Conservation (phyloP, 768 basidiomycete species). For the Lepiota brunneoincarnata region DNA sequence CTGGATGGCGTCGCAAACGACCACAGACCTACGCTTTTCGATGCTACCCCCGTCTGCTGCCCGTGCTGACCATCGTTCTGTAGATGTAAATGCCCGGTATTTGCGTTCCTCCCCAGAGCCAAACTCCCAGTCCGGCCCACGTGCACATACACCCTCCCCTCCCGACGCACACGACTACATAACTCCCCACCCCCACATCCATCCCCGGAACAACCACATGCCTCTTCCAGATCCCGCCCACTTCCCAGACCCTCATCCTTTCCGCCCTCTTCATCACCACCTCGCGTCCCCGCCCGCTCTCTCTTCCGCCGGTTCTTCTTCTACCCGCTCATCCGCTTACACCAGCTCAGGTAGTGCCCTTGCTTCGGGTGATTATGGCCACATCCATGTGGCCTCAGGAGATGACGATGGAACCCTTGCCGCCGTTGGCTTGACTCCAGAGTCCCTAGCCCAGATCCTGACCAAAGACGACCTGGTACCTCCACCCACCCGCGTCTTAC, state of each 20-base stretch:
- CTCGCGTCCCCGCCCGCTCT: constrained; percentile 48
- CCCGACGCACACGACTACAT: constrained; percentile 3
- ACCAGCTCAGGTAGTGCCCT: constrained; percentile 67
- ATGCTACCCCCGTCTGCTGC: background rate
- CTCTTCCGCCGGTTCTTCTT: constrained; percentile 71
- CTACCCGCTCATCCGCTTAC: constrained; percentile 74
- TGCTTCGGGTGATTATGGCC: constrained; percentile 57
- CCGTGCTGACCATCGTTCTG: background rate
- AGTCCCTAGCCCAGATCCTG: constrained; percentile 61
- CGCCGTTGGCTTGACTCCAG: constrained; percentile 61
- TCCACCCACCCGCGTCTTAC: constrained; percentile 39
- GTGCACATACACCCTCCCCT: constrained; percentile 6
- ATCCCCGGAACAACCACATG: constrained; percentile 38
- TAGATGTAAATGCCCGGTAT: constrained; percentile 4
- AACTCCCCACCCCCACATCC: constrained; percentile 6
- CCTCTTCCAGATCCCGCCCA: constrained; percentile 61
- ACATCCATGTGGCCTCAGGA: constrained; percentile 63
- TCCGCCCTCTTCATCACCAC: constrained; percentile 47
- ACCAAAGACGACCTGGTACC: constrained; percentile 47
- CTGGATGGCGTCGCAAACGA: background rate
- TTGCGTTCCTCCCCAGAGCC: constrained; percentile 6
- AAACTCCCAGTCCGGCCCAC: constrained; percentile 6
- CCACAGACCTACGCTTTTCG: background rate
- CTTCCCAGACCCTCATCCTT: constrained; percentile 73
- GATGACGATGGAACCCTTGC: constrained; percentile 48